These are phyloP conservation scores for Rostrohypoxylon terebratum DNA, from an alignment of 495 filamentous ascomycete species.

Conservation along the genomic window DNA sequence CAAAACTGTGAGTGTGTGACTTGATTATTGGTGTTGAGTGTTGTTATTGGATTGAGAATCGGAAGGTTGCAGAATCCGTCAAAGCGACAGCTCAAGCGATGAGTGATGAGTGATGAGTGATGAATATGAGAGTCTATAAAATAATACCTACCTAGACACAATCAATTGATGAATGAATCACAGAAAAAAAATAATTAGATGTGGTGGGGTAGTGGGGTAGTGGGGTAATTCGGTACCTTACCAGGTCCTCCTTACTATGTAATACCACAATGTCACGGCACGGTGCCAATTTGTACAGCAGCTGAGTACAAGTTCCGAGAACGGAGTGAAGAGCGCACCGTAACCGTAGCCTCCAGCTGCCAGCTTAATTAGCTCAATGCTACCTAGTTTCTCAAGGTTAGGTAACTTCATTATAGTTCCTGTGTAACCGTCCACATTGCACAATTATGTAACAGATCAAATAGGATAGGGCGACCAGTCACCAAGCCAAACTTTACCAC, in stretches of 20 bases:
- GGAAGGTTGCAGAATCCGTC: neutral
- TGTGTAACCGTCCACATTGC: neutral
- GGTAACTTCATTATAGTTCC: neutral
- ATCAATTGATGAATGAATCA: slow-evolving; percentile 1
- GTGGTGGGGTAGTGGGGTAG: slow-evolving; percentile 4
- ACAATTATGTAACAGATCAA: too few species aligned
- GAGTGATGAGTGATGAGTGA: neutral
- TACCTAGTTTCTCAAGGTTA: neutral
- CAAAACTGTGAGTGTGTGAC: neutral
- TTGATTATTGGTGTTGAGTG: neutral
- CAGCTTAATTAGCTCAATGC: neutral
- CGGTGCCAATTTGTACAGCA: neutral
- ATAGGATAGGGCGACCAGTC: too few species aligned
- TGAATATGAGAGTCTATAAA: neutral
- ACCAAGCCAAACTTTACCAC: too few species aligned
- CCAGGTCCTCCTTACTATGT: too few species aligned
- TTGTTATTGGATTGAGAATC: neutral
- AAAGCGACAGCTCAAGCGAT: neutral
- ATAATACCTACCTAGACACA: neutral
- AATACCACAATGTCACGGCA: neutral
- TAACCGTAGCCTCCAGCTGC: neutral
- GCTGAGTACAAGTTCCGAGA: slow-evolving; percentile 3
- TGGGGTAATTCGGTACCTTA: slow-evolving; percentile 1
- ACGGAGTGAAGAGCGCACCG: neutral
- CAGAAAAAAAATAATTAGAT: slow-evolving; percentile 4